Conservation (phyloP, 2,329 filamentous ascomycete species). For the Penicillium fuscoglaucum region DNA sequence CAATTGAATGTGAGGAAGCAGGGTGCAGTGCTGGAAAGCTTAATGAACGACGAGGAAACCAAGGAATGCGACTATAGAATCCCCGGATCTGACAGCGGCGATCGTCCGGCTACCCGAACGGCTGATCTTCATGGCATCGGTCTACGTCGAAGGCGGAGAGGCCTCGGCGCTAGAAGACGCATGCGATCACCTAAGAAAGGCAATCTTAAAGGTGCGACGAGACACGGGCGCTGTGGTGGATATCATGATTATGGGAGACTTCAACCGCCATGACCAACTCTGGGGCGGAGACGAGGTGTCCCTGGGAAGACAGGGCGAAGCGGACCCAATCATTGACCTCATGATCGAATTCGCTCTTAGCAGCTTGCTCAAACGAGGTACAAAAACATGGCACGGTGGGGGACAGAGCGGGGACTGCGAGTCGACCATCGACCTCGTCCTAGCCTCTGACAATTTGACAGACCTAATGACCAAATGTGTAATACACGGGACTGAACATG, state of each 20-base stretch:
- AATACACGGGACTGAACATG: constrained; percentile 20
- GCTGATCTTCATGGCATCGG: constrained; percentile 27
- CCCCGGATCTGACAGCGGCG: constrained; percentile 20
- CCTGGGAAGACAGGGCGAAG: constrained; percentile 39
- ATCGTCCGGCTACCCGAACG: background rate
- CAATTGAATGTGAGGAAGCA: constrained; percentile 24
- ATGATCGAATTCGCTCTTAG: constrained; percentile 36
- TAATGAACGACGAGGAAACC: constrained; percentile 22
- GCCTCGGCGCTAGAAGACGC: constrained; percentile 15
- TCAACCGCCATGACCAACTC: constrained; percentile 22
- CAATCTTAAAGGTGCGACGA: constrained; percentile 21
- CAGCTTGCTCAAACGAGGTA: constrained; percentile 39
- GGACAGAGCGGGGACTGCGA: constrained; percentile 20
- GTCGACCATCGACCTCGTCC: constrained; percentile 22
- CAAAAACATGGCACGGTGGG: constrained; percentile 37
- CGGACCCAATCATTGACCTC: constrained; percentile 38
- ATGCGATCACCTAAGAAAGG: constrained; percentile 20
- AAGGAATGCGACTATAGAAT: constrained; percentile 1
- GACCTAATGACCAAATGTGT: constrained; percentile 18
- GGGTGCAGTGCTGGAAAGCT: constrained; percentile 18
- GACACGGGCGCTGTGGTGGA: constrained; percentile 23
- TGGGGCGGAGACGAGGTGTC: constrained; percentile 34
- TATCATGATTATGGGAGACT: constrained; percentile 6
- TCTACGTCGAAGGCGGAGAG: constrained; percentile 27
- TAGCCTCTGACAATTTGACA: constrained; percentile 20